Base-by-base conservation (phyloP, 2,329 filamentous ascomycete species). In the Plectosphaerella sp. region DNA sequence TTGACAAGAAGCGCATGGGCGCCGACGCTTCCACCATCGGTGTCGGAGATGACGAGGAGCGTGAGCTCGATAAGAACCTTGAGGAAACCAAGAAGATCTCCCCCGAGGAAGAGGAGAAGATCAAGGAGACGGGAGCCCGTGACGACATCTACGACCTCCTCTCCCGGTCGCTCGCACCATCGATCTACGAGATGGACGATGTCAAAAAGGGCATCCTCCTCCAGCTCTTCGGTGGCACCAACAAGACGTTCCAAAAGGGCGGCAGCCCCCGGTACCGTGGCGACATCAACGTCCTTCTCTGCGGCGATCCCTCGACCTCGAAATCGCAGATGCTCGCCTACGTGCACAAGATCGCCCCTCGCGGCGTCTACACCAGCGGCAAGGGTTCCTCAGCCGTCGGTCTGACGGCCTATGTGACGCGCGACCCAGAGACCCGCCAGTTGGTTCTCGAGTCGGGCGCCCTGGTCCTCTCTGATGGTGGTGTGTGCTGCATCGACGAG, bases 121-220 rank as follows among this genome's bases (percentile, higher is more conserved):
- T 99, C 66, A 88, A 83, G 62, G 84, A 82, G 54, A 94, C 89
- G 11, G 89, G 89, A 11, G 79, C 82, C 33, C 84, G 94, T 50
- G 77, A 86, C 2, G 94, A 99, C 67, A 86, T 99, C 50, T 99
- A 99, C 68, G 92, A 99, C 20, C 81, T 99, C 22, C 82, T 99
- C 4, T 82, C 94, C 16, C 84, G 93, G 37, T 97, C 93, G 1
- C 77, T 99, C 25, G 94, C 94, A 2, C 94, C 94, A 14, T 97
- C 92, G 54, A 88, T 99, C 63, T 97, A 95, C 73, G 94, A 99
- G 71, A 89, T 96, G 86, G 94, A 99, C 60, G 94, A 99, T 63
- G 91, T 97, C 47, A 99, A 99, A 78, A 99, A 99, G 73, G 94
- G 94, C 11, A 97, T 99, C 56, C 77, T 99, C 11, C 84, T 99